Evolutionary conservation across 2,329 filamentous ascomycete species (phyloP), one percentile per base, ranked within the genome.

Genomic region (Aureobasidium sp.): DNA sequence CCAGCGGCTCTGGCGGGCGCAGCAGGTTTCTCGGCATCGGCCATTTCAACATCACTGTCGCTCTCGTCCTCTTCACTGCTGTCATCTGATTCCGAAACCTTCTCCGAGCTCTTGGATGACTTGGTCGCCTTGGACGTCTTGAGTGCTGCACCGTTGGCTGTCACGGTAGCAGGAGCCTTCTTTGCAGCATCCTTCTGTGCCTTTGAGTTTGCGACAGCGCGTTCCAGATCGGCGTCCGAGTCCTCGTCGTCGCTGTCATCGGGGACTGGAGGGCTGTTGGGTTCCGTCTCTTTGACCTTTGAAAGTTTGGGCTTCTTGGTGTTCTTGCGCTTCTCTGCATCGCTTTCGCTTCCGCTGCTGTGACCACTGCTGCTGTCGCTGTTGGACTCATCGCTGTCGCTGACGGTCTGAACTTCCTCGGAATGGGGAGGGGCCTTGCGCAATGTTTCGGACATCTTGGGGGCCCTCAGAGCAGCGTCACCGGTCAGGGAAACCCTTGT

Each of bases 331-430:
- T 70, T 70, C 21, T 68, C 65, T 13, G 50, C 52, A 45, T 71
- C 70, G 53, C 70, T 73, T 57, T 70, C 71, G 60, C 71, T 76
- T 59, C 71, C 70, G 61, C 71, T 75, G 44, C 68, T 71, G 3
- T 68, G 52, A 29, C 63, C 65, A 41, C 64, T 65, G 49, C 58
- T 64, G 55, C 64, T 65, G 55, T 66, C 62, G 48, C 47, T 69
- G 16, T 70, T 67, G 3, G 71, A 71, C 27, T 69, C 70, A 29
- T 69, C 70, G 62, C 71, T 70, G 55, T 69, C 67, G 55, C 55
- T 66, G 44, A 62, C 55, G 59, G 48, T 66, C 13, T 76, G 63
- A 21, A 71, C 67, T 67, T 76, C 74, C 59, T 70, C 66, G 66
- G n/a, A 37, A 36, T 61, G 63, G 62, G 42, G 65, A 41, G 64